Evolutionary conservation across 176 grass and related monocot genomes (phyloP).

Genomic region (Ensete ventricosum): DNA sequence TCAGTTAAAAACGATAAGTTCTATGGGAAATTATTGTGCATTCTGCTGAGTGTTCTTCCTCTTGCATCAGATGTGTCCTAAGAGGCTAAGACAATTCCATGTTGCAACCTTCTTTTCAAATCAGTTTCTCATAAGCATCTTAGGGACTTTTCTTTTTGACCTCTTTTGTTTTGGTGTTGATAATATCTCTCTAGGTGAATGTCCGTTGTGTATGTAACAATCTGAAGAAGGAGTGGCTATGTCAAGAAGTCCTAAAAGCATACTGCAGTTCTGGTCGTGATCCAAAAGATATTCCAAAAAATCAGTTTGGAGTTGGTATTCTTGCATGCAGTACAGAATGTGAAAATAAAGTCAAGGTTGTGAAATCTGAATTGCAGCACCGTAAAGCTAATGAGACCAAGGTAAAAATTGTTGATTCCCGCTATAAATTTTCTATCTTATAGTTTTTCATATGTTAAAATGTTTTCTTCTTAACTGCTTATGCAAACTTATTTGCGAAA

Average conservation of each 20-base stretch:
- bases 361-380: slow-evolving; percentile 55
- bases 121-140: neutral
- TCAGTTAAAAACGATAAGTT: neutral
- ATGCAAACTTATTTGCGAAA: too few species aligned
- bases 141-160: neutral
- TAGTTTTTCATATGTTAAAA: too few species aligned
- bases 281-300: slow-evolving; percentile 67
- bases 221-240: slow-evolving; percentile 81
- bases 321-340: slow-evolving; percentile 57
- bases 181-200: slow-evolving; percentile 52
- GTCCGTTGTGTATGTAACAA: slow-evolving; percentile 72
- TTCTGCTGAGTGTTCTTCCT: neutral
- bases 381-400: slow-evolving; percentile 63
- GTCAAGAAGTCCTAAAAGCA: slow-evolving; percentile 73
- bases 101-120: neutral
- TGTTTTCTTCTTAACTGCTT: neutral
- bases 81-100: neutral
- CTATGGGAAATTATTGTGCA: neutral
- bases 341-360: slow-evolving; percentile 46
- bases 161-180: slow-evolving; percentile 8
- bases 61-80: neutral
- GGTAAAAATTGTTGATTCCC: slow-evolving; percentile 29
- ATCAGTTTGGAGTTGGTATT: slow-evolving; percentile 71
- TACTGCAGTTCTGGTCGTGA: slow-evolving; percentile 49
- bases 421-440: neutral